A percentile compares a stretch with the other conserved stretches of the same genome.
Conservation (phyloP, 2,329 filamentous ascomycete genomes). For the Nothopassalora personata region DNA sequence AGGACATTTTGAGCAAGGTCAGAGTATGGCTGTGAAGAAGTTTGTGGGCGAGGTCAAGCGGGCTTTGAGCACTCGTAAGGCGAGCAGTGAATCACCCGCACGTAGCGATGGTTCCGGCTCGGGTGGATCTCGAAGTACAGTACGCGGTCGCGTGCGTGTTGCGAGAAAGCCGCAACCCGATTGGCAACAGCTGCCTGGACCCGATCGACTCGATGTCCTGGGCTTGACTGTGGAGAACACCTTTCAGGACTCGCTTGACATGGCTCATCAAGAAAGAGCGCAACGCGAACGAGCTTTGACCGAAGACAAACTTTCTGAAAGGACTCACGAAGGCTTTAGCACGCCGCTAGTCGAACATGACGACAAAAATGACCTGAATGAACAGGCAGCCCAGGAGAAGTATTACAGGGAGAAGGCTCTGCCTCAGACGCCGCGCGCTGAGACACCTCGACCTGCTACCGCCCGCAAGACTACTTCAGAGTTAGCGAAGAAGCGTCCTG, state of each 20-base stretch:
- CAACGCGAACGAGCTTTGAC: constrained; percentile 1
- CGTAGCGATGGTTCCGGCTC: constrained; percentile 39
- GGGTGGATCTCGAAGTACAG: constrained; percentile 37
- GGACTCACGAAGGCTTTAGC: background rate
- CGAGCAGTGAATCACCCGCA: constrained; percentile 15
- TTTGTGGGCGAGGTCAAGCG: constrained; percentile 81
- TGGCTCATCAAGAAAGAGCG: constrained; percentile 7
- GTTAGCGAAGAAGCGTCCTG: constrained; percentile 2
- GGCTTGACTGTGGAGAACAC: constrained; percentile 44
- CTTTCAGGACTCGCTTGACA: constrained; percentile 21
- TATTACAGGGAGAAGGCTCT: constrained; percentile 1
- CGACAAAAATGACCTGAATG: background rate
- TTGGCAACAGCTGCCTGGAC: constrained; percentile 27
- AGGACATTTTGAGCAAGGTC: constrained; percentile 9
- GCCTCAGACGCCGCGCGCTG: constrained; percentile 4
- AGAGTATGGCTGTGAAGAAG: constrained; percentile 69
- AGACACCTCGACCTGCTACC: constrained; percentile 12
- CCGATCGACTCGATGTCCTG: constrained; percentile 56
- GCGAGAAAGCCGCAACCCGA: constrained; percentile 14
- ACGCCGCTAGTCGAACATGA: background rate
- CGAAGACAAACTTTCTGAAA: constrained; percentile 4
- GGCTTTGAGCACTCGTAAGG: constrained; percentile 58
- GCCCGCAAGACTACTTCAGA: constrained; percentile 7
- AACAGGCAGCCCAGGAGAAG: background rate
- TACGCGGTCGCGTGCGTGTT: constrained; percentile 3